A percentile compares a stretch with the other conserved stretches of the same genome.
Conservation (phyloP, 768 basidiomycete genomes). For the Agrocybe chaxingu region DNA sequence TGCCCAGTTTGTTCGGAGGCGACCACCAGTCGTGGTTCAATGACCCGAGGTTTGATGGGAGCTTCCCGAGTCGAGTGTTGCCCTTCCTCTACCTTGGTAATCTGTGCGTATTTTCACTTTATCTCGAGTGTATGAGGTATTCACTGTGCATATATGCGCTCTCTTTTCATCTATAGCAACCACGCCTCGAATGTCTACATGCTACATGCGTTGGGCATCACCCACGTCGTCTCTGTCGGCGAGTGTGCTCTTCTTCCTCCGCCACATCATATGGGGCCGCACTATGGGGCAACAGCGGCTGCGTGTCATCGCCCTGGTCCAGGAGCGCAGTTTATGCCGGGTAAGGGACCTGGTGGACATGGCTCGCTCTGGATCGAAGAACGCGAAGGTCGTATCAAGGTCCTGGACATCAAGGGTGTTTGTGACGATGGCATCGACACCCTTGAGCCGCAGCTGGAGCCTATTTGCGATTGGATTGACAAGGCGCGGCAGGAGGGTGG, state of each 20-base stretch:
- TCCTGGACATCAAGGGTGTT: conserved; percentile 87
- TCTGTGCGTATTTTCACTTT: conserved; percentile 54
- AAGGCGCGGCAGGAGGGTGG: conserved; percentile 79
- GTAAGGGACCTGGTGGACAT: conserved; percentile 48
- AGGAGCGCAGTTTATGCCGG: conserved; percentile 35
- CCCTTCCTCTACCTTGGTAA: conserved; percentile 95
- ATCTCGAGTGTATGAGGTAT: neutral
- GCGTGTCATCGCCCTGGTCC: conserved; percentile 26
- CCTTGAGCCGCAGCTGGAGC: conserved; percentile 82
- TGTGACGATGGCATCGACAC: conserved; percentile 98
- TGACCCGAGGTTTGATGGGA: conserved; percentile 89
- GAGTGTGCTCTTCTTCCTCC: conserved; percentile 91
- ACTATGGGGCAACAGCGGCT: conserved; percentile 7
- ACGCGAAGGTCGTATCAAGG: conserved; percentile 84
- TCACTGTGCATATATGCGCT: neutral
- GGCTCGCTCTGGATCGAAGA: conserved; percentile 88
- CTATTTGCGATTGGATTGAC: conserved; percentile 94
- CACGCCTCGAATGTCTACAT: conserved; percentile 94
- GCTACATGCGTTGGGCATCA: conserved; percentile 93
- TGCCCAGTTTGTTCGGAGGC: conserved; percentile 55
- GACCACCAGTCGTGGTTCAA: conserved; percentile 95
- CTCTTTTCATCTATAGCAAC: conserved; percentile 48
- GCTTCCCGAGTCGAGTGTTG: conserved; percentile 90
- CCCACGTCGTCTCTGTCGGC: conserved; percentile 95
- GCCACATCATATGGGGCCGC: conserved; percentile 36